Evolutionary conservation across 2,329 filamentous ascomycete genomes (phyloP).

Genomic region (Metarhizium robertsii): DNA sequence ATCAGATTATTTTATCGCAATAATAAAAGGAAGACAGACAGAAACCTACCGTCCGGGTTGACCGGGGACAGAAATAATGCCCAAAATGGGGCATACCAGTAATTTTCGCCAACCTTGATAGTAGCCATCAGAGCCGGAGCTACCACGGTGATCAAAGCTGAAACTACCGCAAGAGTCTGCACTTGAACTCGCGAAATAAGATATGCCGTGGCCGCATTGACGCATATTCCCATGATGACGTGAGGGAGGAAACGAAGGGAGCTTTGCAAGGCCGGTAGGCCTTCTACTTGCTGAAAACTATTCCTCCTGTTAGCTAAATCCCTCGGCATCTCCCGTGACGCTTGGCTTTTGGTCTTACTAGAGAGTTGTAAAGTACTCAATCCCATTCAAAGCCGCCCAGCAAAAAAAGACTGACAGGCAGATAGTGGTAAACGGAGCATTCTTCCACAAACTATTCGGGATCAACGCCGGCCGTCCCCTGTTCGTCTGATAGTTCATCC

Average conservation of each 20-base stretch:
- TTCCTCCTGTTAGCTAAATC: neutral
- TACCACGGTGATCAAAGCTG: conserved; percentile 31
- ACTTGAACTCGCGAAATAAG: conserved; percentile 29
- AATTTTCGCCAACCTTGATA: conserved; percentile 26
- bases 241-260: no score
- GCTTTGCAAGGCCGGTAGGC: no score
- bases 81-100: no score
- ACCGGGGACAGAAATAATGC: no score
- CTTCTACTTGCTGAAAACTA: conserved; percentile 16
- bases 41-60: no score
- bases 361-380: conserved; percentile 38
- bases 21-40: no score
- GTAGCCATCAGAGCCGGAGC: conserved; percentile 47
- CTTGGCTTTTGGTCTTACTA: conserved; percentile 25
- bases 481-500: no score
- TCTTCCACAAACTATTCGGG: no score
- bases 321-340: neutral
- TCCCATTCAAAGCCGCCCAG: conserved; percentile 35
- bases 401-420: conserved; percentile 41
- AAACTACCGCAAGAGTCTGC: conserved; percentile 18
- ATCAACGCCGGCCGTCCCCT: no score
- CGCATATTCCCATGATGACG: conserved; percentile 19
- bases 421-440: conserved; percentile 39
- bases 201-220: conserved; percentile 33
- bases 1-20: no score